Base-by-base conservation (phyloP, 2,329 filamentous ascomycete genomes). In the Tolypocladium paradoxum region DNA sequence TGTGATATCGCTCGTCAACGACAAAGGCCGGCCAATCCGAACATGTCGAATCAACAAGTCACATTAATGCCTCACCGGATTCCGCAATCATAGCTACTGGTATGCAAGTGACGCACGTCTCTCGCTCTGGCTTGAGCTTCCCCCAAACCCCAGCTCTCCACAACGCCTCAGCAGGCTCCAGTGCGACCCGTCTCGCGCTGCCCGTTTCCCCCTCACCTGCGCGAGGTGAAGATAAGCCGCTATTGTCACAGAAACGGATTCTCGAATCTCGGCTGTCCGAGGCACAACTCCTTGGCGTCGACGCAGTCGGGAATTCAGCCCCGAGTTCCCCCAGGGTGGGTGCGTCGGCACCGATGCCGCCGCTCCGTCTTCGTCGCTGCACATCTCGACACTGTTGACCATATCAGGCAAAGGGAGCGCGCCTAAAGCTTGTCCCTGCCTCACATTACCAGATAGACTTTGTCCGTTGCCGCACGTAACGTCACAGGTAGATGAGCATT, bases 401-500 rank as follows among this genome's bases (percentile, higher is more conserved):
- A 27, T 18, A 18, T 12, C 6, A 45, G 24, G 16, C 7, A 29
- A 22, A 29, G 24, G 3, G 16, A 18, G 24, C 1, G 8, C n/a
- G 9, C 7, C 11, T 6, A 9, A 27, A 24, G 22, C 22, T 16
- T 27, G 22, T 27, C 14, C 38, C 16, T 18, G 22, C 22, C 22
- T 27, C 38, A 3, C 20, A 27, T 4, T 27, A 8, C 12, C 37
- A 24, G 11, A 27, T 7, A 16, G 36, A 38, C 36, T 12, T 40
- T 22, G 37, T 22, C 20, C 9, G 8, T 38, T 7, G n/a, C 37
- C 5, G 37, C 40, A 45, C 24, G 24, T 27, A 29, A 95, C 78
- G 87, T 87, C 65, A 12, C 16, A 4, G 36, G 20, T 22, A 24
- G 20, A 43, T 24, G 38, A 24, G 38, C 20, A n/a, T 12, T 12